Conservation (phyloP, 139 green algal species). For the Penium margaritaceum region DNA sequence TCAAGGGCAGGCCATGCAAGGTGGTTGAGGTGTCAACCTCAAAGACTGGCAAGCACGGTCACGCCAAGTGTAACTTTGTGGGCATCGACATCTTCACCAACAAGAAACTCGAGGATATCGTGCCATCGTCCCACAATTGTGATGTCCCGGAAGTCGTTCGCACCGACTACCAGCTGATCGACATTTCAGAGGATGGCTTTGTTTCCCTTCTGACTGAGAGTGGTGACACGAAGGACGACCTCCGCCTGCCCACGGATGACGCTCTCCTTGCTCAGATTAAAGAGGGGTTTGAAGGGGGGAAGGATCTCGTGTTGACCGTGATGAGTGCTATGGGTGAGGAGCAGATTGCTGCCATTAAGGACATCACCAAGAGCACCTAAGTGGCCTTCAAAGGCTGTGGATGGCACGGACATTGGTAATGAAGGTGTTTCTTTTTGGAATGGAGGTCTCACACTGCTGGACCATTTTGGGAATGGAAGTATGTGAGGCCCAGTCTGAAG, state of each 20-base stretch:
- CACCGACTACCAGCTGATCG: slow-evolving; percentile 86
- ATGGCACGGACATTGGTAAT: too few species aligned
- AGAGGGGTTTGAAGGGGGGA: too few species aligned
- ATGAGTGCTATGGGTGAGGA: too few species aligned
- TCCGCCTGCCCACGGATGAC: slow-evolving; percentile 85
- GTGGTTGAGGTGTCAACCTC: slow-evolving; percentile 95
- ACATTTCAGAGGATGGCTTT: slow-evolving; percentile 94
- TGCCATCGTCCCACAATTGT: slow-evolving; percentile 93
- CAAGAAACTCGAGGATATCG: slow-evolving; percentile 98
- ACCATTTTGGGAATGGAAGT: too few species aligned
- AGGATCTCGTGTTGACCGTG: too few species aligned
- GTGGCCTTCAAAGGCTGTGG: too few species aligned
- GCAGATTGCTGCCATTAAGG: too few species aligned
- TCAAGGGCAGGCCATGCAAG: slow-evolving; percentile 92
- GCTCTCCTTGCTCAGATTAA: slow-evolving; percentile 47
- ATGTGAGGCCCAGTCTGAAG: too few species aligned
- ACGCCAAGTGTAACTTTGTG: slow-evolving; percentile 98
- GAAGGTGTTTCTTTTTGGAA: too few species aligned
- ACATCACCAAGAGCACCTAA: too few species aligned
- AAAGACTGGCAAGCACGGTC: slow-evolving; percentile 99
- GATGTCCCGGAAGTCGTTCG: slow-evolving; percentile 85
- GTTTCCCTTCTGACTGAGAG: slow-evolving; percentile 83
- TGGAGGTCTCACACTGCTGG: too few species aligned
- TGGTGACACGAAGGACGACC: slow-evolving; percentile 88
- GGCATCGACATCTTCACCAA: slow-evolving; percentile 94